phyloP scores from a whole-genome alignment of 2,329 filamentous ascomycete genomes.

The Curvularia sp. region DNA sequence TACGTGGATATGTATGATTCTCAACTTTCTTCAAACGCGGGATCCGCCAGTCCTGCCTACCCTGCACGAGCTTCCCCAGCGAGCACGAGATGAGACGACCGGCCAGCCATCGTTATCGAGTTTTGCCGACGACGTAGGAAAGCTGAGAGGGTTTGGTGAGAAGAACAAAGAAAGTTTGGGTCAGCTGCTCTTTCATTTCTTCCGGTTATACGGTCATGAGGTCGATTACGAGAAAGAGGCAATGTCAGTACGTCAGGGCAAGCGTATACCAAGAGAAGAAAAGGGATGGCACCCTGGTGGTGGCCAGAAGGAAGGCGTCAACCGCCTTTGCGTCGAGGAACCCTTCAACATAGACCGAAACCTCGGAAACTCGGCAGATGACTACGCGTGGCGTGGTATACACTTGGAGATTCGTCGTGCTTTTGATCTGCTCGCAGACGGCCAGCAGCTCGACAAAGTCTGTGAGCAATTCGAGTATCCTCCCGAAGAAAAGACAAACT shows the following conservation, averaged over 20 bases:
- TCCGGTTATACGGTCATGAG: conserved; percentile 92
- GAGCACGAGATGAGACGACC: conserved; percentile 66
- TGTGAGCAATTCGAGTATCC: conserved; percentile 91
- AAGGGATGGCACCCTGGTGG: conserved; percentile 82
- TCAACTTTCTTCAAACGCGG: conserved; percentile 91
- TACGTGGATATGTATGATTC: conserved; percentile 98
- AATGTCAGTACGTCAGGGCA: conserved; percentile 84
- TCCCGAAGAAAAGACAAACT: conserved; percentile 70
- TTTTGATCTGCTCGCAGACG: conserved; percentile 78
- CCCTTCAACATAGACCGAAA: conserved; percentile 92
- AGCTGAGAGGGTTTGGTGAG: conserved; percentile 74
- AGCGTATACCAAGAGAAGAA: conserved; percentile 77
- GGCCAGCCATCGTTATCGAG: conserved; percentile 67
- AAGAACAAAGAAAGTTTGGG: conserved; percentile 84
- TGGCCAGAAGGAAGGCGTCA: conserved; percentile 60
- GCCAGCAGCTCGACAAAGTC: conserved; percentile 77
- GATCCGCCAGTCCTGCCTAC: conserved; percentile 83
- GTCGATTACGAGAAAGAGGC: conserved; percentile 86
- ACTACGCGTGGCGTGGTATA: conserved; percentile 89
- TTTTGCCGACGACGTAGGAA: conserved; percentile 86
- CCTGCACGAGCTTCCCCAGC: conserved; percentile 75
- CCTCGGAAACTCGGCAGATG: conserved; percentile 93
- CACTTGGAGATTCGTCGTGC: conserved; percentile 89
- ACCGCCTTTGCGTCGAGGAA: conserved; percentile 92
- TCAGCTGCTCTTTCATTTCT: conserved; percentile 92